Evolutionary conservation across 1,284 basidiomycete species (phyloP).

Genomic region (Ceratobasidium sp.): DNA sequence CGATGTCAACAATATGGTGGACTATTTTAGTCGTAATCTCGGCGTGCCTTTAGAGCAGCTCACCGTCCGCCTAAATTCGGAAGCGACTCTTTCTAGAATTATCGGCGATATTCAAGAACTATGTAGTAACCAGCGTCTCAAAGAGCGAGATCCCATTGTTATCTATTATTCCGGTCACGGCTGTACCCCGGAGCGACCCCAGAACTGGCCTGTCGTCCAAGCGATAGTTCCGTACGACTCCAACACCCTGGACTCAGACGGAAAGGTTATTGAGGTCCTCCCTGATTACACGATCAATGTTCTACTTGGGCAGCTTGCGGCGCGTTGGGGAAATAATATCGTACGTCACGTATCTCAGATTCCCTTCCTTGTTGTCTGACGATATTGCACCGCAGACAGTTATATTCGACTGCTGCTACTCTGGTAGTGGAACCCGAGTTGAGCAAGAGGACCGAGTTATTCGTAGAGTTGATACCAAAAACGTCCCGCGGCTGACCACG

Average conservation of each 20-base stretch:
- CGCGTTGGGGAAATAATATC: not conserved
- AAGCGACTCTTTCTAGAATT: not conserved
- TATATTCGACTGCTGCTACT: constrained; percentile 2
- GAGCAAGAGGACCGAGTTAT: not conserved
- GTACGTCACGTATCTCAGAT: not conserved
- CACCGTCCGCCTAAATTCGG: not conserved
- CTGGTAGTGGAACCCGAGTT: not conserved
- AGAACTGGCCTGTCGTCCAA: not conserved
- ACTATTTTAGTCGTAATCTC: too few relatives aligned
- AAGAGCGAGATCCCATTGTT: not conserved
- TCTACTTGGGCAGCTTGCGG: not conserved
- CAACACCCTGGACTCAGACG: not conserved
- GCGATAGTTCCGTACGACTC: not conserved
- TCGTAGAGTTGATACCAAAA: not conserved
- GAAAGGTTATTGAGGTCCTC: not conserved
- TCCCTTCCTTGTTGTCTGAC: not conserved
- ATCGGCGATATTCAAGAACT: not conserved
- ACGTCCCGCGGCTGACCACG: not conserved
- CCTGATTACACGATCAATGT: not conserved
- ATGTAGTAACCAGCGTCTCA: not conserved
- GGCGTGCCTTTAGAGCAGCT: too few relatives aligned
- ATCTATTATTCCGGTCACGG: not conserved
- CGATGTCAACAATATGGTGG: too few relatives aligned
- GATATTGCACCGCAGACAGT: not conserved
- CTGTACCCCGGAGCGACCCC: not conserved